Conservation (phyloP, 495 filamentous ascomycete species). For the Neurospora sp. region DNA sequence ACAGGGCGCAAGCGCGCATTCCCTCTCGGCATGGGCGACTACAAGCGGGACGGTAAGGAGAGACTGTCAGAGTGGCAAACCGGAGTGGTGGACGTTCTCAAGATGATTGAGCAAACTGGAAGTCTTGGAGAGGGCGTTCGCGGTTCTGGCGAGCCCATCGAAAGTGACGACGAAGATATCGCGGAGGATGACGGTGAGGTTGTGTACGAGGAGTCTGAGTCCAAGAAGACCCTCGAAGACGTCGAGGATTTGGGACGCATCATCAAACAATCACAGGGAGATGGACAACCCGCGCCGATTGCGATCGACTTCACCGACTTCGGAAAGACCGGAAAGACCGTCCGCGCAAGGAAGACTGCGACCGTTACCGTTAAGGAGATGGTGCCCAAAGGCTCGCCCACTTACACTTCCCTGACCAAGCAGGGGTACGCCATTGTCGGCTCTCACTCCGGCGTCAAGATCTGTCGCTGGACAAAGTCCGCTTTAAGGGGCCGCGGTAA, state of each 20-base stretch:
- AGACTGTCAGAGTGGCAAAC: conserved; percentile 64
- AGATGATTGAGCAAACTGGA: conserved; percentile 49
- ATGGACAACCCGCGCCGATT: conserved; percentile 39
- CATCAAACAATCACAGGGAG: conserved; percentile 37
- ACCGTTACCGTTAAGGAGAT: conserved; percentile 63
- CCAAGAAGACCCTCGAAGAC: conserved; percentile 49
- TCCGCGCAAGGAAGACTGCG: conserved; percentile 32
- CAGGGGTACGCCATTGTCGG: conserved; percentile 94
- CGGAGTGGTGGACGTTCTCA: conserved; percentile 62
- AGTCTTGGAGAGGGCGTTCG: conserved; percentile 66
- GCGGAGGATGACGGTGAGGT: conserved; percentile 49
- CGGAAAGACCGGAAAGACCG: conserved; percentile 27
- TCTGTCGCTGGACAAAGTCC: conserved; percentile 97
- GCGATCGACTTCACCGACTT: conserved; percentile 82
- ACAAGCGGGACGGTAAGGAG: conserved; percentile 56
- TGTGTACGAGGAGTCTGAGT: conserved; percentile 34
- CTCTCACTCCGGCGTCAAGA: conserved; percentile 92
- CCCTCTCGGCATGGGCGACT: conserved; percentile 79
- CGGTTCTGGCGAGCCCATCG: conserved; percentile 71
- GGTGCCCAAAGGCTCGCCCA: conserved; percentile 84
- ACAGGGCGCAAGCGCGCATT: conserved; percentile 69
- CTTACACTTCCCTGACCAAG: conserved; percentile 78
- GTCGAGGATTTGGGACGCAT: conserved; percentile 73
- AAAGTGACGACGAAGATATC: conserved; percentile 68
- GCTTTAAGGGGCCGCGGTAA: conserved; percentile 80